Evolutionary conservation across 176 grass and related monocot genomes (phyloP).

Genomic region (Musa acuminata): DNA sequence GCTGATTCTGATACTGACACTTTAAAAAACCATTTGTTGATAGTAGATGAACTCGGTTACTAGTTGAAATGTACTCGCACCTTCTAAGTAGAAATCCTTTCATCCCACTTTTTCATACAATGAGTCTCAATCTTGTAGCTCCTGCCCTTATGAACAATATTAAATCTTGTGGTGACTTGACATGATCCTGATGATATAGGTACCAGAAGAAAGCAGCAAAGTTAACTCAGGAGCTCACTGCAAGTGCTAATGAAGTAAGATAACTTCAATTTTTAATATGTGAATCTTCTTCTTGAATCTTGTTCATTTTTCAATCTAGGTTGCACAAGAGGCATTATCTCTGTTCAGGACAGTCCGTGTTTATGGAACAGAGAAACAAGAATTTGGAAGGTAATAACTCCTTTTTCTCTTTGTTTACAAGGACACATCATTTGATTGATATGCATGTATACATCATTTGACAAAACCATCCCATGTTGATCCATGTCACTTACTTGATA

Average conservation of each 20-base stretch:
- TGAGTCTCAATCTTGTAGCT: slow-evolving; percentile 6
- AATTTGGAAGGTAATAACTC: slow-evolving; percentile 56
- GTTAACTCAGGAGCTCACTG: slow-evolving; percentile 77
- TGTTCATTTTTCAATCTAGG: slow-evolving; percentile 37
- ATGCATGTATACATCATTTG: neutral
- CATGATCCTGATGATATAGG: slow-evolving; percentile 37
- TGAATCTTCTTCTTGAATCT: slow-evolving; percentile 4
- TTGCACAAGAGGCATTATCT: slow-evolving; percentile 85
- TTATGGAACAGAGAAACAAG: slow-evolving; percentile 89
- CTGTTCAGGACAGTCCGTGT: slow-evolving; percentile 77
- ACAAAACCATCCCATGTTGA: neutral
- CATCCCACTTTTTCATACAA: too few species aligned
- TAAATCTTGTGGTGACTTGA: slow-evolving; percentile 13
- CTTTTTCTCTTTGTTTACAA: neutral
- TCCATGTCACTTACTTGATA: too few species aligned
- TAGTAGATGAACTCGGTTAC: too few species aligned
- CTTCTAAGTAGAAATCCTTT: neutral
- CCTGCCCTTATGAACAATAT: slow-evolving; percentile 2
- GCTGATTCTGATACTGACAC: too few species aligned
- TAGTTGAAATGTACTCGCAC: too few species aligned
- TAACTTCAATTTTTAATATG: slow-evolving; percentile 17
- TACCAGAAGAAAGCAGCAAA: slow-evolving; percentile 93
- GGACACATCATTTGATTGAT: neutral
- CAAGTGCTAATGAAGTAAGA: slow-evolving; percentile 90
- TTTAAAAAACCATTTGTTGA: too few species aligned